Base-by-base conservation (phyloP, 257 asterid species). In the Solanum lycopersicoides region DNA sequence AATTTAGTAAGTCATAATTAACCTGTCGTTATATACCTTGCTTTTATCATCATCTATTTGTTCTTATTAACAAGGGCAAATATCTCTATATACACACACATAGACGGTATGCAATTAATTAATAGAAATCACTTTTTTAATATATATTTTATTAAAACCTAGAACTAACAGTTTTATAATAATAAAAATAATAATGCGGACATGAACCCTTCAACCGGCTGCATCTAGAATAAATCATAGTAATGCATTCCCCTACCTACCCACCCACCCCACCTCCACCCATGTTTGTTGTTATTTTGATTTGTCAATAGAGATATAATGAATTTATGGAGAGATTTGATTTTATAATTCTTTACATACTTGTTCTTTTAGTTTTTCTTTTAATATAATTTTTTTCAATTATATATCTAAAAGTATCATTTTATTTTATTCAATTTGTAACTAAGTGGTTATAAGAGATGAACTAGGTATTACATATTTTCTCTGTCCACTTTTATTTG, bases 11-110 rank as follows among this genome's bases (percentile, higher is more conserved):
- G 79, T 45, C 73, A 59, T 87, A 66, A 66, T 66, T 71, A 71
- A 74, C 42, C 50, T 89, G 86, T 89, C 68, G 56, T 77, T 65
- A 76, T 37, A 73, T 68, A 28, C 84, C 76, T 92, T 87, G 90
- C 76, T 90, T 90, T 91, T 86, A 88, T 91, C 95, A 91, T 89
- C 92, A 88, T 92, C 92, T 86, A 87, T 89, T 93, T 92, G 95
- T 89, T 89, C 75, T 73, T 89, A 90, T 90, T 90, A 85, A 89
- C 88, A 83, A 85, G 72, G 73, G 28, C 85, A 71, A 47, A 85
- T 42, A 75, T 50, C 83, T 84, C 56, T 85, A 18, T 34, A 32
- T 83, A 68, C 30, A 87, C 74, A 34, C 32, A 84, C 21, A 30
- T 35, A 39, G 86, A 45, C 21, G 47, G 47, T 4, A 20, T 75